Evolutionary conservation across 208 protist genomes (phyloP).

Genomic region (Strigomonas oncopelti): DNA sequence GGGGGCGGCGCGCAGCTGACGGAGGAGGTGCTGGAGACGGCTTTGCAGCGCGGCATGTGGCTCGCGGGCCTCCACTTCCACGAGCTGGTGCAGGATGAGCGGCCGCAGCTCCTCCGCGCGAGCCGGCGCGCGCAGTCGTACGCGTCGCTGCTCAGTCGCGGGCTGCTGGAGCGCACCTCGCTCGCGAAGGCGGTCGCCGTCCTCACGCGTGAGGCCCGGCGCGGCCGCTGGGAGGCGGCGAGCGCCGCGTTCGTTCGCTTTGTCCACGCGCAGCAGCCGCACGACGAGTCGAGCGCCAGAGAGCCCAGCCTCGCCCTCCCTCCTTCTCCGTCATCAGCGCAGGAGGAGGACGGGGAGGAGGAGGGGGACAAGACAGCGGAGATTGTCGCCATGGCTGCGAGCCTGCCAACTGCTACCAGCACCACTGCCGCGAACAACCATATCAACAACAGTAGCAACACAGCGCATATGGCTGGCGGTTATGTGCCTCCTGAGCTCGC

Average conservation of each 20-base stretch:
- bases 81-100: constrained; percentile 41
- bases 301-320: neutral
- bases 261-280: constrained; percentile 1
- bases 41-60: constrained; percentile 55
- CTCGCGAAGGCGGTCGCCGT: constrained; percentile 41
- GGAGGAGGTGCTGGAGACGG: constrained; percentile 42
- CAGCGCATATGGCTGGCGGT: neutral
- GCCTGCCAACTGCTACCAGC: neutral
- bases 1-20: constrained; percentile 22
- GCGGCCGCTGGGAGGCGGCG: constrained; percentile 43
- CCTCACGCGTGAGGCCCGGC: constrained; percentile 31
- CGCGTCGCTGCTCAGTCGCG: constrained; percentile 39
- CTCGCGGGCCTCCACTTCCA: constrained; percentile 56
- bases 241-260: constrained; percentile 46
- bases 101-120: constrained; percentile 38
- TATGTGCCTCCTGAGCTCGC: constrained; percentile 34
- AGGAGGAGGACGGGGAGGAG: neutral
- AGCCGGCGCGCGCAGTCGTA: constrained; percentile 40
- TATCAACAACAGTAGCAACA: neutral
- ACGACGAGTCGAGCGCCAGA: neutral
- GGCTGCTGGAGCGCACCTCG: constrained; percentile 40
- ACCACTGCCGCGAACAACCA: neutral
- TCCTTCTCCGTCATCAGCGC: neutral
- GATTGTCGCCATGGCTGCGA: neutral
- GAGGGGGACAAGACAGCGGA: neutral